These are phyloP conservation scores for Hypomyces rosellus DNA, from an alignment of 2,329 filamentous ascomycete genomes.

Conservation along the genomic window DNA sequence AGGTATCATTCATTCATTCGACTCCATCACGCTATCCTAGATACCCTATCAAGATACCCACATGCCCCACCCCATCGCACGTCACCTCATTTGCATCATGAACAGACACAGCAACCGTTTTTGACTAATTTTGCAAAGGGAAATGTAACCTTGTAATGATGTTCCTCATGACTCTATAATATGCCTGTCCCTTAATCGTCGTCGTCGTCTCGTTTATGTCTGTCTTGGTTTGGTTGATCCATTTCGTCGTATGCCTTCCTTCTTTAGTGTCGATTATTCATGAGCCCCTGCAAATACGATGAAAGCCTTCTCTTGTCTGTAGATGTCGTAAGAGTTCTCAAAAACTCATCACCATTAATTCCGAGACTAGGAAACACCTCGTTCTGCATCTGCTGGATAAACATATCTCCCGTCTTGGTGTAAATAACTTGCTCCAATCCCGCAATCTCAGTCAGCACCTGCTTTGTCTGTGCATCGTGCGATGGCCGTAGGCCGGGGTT, in stretches of 20 bases:
- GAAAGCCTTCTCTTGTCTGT: conserved; percentile 57
- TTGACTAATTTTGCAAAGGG: background rate
- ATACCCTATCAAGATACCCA: too few species aligned
- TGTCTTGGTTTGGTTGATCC: background rate
- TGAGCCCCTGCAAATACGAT: conserved; percentile 55
- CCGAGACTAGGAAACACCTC: conserved; percentile 60
- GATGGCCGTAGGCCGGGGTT: conserved; percentile 73
- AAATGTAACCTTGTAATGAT: background rate
- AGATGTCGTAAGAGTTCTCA: conserved; percentile 52
- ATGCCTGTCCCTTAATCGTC: background rate
- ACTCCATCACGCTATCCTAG: too few species aligned
- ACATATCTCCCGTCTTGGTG: conserved; percentile 77
- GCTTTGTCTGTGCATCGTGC: conserved; percentile 77
- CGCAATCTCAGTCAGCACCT: conserved; percentile 83
- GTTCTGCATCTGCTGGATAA: conserved; percentile 62
- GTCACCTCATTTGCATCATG: background rate
- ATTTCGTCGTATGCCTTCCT: conserved; percentile 4
- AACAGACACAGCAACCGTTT: background rate
- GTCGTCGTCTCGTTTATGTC: background rate
- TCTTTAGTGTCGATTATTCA: conserved; percentile 38
- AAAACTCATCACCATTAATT: conserved; percentile 54
- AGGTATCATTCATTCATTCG: too few species aligned
- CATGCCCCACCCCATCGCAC: too few species aligned
- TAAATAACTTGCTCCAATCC: conserved; percentile 84
- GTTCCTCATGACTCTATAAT: conserved; percentile 1